Base-by-base conservation (phyloP, 23 red algal species). In the Gracilaria caudata region DNA sequence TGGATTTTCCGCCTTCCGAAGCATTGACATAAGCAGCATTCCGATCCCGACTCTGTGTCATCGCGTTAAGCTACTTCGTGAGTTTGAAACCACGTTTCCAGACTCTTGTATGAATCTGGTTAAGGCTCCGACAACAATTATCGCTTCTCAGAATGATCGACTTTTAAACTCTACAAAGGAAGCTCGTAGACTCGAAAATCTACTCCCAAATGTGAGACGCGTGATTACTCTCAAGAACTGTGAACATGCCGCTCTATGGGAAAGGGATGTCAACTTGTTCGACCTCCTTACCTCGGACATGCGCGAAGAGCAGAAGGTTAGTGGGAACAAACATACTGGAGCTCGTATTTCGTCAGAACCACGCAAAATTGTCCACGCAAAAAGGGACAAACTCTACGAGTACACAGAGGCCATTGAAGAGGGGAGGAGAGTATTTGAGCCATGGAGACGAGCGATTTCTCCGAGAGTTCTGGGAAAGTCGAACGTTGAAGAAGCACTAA, bases 161-260 rank as follows among this genome's bases (percentile, higher is more conserved):
- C 41, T 92, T 17, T 58, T 92, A 45, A 34, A 63, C 19, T 82
- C 77, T 13, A 44, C 72, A 14, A 72, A 57, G 29, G 88, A 92
- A 80, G 78, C 78, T 25, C 21, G 46, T 36, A 64, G 88, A 47
- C 78, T 92, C 29, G 38, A 17, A 5, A 10, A 16, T 14, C 19
- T 92, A 25, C 78, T 92, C 28, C 77, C 54, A 16, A 68, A 80
- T 68, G 59, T 54, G 0, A 24, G 11, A 25, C 24, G 64, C 10
- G 39, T 64, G 25, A 46, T 60, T 24, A 73, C 41, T 33, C 78
- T 92, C 39, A 8, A 61, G 10, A 30, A 80, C 19, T 57, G 59
- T 43, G 88, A 73, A 28, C 88, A 92, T 43, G 78, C 88, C 11
- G 77, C 75, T 38, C 37, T 92, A 32, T 71, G 74, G 44, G 88